These are phyloP conservation scores for Bonia amplexicaulis DNA, from an alignment of 176 grass and related monocot species.

Conservation along the genomic window DNA sequence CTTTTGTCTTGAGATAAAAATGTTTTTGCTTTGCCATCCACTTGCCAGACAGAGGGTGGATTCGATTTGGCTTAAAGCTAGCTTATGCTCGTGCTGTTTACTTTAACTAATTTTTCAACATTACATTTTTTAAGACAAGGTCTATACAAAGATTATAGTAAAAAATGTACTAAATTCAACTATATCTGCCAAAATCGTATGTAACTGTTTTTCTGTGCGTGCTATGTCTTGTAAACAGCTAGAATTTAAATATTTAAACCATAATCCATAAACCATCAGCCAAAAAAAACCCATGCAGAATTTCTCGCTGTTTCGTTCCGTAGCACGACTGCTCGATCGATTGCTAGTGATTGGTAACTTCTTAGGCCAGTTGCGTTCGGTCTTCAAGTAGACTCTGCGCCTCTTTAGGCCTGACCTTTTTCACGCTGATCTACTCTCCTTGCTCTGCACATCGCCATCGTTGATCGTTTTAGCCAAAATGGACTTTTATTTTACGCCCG, in stretches of 20 bases:
- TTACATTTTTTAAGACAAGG: too few species aligned
- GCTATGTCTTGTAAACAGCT: accelerated
- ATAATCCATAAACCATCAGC: too few species aligned
- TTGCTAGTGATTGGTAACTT: not conserved
- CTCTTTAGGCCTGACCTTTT: not conserved
- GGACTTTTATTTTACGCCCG: not conserved
- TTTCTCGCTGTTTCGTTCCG: not conserved
- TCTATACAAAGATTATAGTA: too few species aligned
- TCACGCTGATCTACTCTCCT: not conserved
- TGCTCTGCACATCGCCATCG: not conserved
- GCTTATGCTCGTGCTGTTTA: too few species aligned
- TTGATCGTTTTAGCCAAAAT: not conserved
- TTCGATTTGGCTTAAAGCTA: too few species aligned
- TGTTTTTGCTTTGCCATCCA: not conserved
- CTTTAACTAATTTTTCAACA: too few species aligned
- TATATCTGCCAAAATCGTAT: too few species aligned
- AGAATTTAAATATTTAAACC: too few species aligned
- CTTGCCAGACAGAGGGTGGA: not conserved
- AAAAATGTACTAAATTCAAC: too few species aligned
- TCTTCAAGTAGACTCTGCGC: not conserved
- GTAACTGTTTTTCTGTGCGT: too few species aligned
- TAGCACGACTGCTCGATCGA: not conserved
- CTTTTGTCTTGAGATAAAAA: not conserved
- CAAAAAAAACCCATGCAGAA: too few species aligned
- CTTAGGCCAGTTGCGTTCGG: not conserved